Conservation (phyloP, 208 protist genomes). For the Leishmania braziliensis region DNA sequence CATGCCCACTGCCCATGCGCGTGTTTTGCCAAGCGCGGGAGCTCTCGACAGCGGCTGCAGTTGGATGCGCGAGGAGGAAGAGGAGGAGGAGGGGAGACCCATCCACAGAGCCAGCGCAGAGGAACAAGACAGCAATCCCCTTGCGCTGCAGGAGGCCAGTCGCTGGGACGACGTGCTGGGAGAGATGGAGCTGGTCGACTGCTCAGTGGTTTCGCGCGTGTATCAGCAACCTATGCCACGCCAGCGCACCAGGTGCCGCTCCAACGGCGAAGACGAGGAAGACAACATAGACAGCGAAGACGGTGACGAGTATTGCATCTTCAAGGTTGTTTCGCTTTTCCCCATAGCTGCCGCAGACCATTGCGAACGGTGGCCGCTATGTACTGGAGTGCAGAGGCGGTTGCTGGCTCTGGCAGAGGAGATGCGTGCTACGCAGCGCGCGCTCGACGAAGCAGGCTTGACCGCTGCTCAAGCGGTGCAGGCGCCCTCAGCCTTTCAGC, state of each 20-base stretch:
- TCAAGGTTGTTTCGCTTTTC: constrained; percentile 33
- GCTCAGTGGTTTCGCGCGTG: constrained; percentile 28
- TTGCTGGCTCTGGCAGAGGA: constrained; percentile 23
- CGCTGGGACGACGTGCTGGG: constrained; percentile 25
- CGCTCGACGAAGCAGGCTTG: constrained; percentile 24
- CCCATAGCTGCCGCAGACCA: constrained; percentile 17
- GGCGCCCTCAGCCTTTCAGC: neutral
- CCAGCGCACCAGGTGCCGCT: neutral
- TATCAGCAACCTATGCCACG: constrained; percentile 12
- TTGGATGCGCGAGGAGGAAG: neutral
- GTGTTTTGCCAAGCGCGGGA: neutral
- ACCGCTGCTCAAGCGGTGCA: constrained; percentile 13
- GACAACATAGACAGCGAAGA: neutral
- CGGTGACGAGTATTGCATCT: constrained; percentile 21
- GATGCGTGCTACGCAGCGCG: constrained; percentile 29
- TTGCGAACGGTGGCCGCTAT: constrained; percentile 19
- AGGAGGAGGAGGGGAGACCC: neutral
- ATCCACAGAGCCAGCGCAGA: neutral
- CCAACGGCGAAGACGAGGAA: neutral
- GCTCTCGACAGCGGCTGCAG: neutral
- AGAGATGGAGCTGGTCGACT: constrained; percentile 31
- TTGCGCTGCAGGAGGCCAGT: constrained; percentile 16
- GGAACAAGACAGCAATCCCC: neutral
- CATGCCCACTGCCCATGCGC: neutral
- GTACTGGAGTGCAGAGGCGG: constrained; percentile 16